Conservation (phyloP, 352 stramenopile genomes). For the Phytophthora ramorum region DNA sequence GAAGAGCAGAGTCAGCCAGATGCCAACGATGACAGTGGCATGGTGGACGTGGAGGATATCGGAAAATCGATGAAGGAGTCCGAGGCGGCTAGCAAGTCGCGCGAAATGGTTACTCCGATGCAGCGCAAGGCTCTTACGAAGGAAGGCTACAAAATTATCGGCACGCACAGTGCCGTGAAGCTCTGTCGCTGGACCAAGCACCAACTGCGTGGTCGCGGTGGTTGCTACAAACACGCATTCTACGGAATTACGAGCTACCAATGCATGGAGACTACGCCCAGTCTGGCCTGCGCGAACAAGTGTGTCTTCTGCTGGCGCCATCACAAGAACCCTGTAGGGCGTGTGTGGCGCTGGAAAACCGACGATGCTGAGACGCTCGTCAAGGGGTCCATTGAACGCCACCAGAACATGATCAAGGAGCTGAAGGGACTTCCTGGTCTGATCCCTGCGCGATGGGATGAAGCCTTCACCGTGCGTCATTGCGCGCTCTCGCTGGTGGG, state of each 20-base stretch:
- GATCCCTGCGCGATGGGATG: constrained; percentile 93
- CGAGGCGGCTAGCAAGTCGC: constrained; percentile 65
- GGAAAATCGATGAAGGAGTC: constrained; percentile 89
- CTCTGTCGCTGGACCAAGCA: constrained; percentile 99
- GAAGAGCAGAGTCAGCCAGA: constrained; percentile 51
- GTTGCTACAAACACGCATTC: constrained; percentile 99
- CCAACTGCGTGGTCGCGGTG: constrained; percentile 95
- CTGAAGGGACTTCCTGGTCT: constrained; percentile 96
- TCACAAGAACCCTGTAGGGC: constrained; percentile 98
- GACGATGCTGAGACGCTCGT: constrained; percentile 97
- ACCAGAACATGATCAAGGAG: constrained; percentile 96
- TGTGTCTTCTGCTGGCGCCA: constrained; percentile 99
- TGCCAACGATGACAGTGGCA: constrained; percentile 47
- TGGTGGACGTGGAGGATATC: constrained; percentile 90
- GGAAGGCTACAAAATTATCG: constrained; percentile 99
- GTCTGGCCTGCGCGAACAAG: constrained; percentile 98
- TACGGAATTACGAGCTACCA: constrained; percentile 99
- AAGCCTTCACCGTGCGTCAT: constrained; percentile 96
- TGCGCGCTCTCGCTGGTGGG: constrained; percentile 98
- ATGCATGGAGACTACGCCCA: constrained; percentile 99
- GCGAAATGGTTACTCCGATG: constrained; percentile 96
- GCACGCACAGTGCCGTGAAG: constrained; percentile 98
- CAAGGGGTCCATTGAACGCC: constrained; percentile 89
- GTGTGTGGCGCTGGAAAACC: constrained; percentile 98
- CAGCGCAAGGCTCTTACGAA: constrained; percentile 95